A percentile compares a stretch with the other conserved stretches of the same genome.
Conservation (phyloP, 371 early-diverging fungal species). For the Quaeritorhiza haematococci region DNA sequence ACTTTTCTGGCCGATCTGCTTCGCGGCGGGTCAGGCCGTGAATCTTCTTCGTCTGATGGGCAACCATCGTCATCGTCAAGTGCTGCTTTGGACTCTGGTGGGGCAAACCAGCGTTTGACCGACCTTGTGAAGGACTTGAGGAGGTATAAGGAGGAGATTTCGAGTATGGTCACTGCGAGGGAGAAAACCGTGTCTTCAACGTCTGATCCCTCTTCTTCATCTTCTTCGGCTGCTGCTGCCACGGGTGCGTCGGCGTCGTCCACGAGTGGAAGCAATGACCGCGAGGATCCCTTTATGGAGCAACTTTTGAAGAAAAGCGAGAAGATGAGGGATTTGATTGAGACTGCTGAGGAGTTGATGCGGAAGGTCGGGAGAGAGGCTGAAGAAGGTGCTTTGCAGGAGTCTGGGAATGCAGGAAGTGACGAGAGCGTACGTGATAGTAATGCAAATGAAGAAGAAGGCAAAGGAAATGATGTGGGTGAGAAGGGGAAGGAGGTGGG, state of each 20-base stretch:
- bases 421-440: background rate
- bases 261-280: too few relatives aligned
- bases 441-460: background rate
- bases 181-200: too few relatives aligned
- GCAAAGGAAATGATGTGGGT: too few relatives aligned
- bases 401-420: background rate
- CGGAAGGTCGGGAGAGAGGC: background rate
- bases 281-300: too few relatives aligned
- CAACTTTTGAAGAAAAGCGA: background rate
- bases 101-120: background rate
- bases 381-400: background rate
- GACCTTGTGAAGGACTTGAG: slow-evolving; percentile 23
- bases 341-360: slow-evolving; percentile 11
- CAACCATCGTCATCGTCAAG: too few relatives aligned
- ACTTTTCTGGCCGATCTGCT: too few relatives aligned
- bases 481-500: too few relatives aligned
- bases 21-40: too few relatives aligned
- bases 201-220: too few relatives aligned
- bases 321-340: slow-evolving; percentile 6
- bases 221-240: background rate
- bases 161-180: slow-evolving; percentile 7
- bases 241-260: too few relatives aligned
- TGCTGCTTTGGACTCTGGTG: too few relatives aligned
- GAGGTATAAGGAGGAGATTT: slow-evolving; percentile 12
- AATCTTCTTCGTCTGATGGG: too few relatives aligned